Conservation (phyloP, 2,329 filamentous ascomycete genomes). For the Biscogniauxia marginata region DNA sequence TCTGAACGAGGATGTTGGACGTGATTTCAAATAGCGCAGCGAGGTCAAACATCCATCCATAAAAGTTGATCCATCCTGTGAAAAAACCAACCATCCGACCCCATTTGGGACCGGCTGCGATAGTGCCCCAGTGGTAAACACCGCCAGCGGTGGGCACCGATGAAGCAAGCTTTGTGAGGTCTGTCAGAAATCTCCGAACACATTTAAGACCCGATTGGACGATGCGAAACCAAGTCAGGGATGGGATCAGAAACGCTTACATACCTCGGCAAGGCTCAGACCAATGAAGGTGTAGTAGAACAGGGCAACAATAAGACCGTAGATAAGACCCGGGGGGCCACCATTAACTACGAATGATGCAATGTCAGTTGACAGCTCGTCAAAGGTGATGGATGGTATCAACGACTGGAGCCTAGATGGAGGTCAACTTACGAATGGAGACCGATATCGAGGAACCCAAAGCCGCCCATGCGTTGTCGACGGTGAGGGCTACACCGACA, state of each 20-base stretch:
- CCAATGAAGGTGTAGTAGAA: slow-evolving; percentile 45
- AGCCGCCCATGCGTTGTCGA: slow-evolving; percentile 65
- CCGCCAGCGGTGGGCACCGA: slow-evolving; percentile 59
- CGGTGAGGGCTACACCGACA: slow-evolving; percentile 58
- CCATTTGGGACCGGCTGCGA: slow-evolving; percentile 54
- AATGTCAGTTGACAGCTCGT: slow-evolving; percentile 1
- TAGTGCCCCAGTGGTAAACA: slow-evolving; percentile 61
- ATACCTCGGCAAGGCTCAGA: slow-evolving; percentile 41
- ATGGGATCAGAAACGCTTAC: slow-evolving; percentile 1
- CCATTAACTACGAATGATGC: slow-evolving; percentile 36
- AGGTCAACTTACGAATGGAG: slow-evolving; percentile 40
- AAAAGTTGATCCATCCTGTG: slow-evolving; percentile 52
- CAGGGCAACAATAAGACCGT: slow-evolving; percentile 41
- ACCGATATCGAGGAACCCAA: slow-evolving; percentile 60
- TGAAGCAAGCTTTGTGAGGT: slow-evolving; percentile 50
- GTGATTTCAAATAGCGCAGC: slow-evolving; percentile 59
- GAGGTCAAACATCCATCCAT: slow-evolving; percentile 62
- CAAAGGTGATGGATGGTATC: slow-evolving; percentile 2
- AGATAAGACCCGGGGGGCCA: slow-evolving; percentile 42
- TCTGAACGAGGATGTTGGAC: slow-evolving; percentile 57
- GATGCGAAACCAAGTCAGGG: neutral
- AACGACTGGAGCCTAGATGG: neutral
- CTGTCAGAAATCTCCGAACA: slow-evolving; percentile 8
- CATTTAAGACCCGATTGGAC: neutral
- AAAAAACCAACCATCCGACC: slow-evolving; percentile 52